Conservation (phyloP, 805 yeast species). For the Metschnikowia anglica region DNA sequence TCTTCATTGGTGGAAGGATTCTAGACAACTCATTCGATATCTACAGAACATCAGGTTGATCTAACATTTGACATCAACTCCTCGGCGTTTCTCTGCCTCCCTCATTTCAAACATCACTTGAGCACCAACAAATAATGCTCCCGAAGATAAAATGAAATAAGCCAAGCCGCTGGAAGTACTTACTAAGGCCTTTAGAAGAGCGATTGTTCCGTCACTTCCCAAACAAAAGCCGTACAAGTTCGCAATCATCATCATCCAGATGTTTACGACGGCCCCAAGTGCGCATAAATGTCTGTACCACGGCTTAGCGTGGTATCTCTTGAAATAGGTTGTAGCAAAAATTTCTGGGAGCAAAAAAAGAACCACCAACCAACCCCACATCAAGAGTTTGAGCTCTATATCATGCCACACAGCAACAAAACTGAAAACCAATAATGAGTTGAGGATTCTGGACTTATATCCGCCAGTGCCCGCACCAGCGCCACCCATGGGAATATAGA, state of each 20-base stretch:
- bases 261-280: slow-evolving; percentile 80
- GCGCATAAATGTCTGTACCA: slow-evolving; percentile 86
- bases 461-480: slow-evolving; percentile 58
- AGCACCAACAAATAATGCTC: slow-evolving; percentile 73
- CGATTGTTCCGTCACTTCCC: slow-evolving; percentile 79
- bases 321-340: slow-evolving; percentile 49
- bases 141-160: slow-evolving; percentile 61
- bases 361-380: slow-evolving; percentile 97
- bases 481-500: slow-evolving; percentile 85
- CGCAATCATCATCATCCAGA: slow-evolving; percentile 98
- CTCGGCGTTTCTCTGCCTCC: slow-evolving; percentile 79
- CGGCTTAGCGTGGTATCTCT: slow-evolving; percentile 44
- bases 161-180: slow-evolving; percentile 65
- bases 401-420: slow-evolving; percentile 99
- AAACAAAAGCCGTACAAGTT: slow-evolving; percentile 92
- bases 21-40: too few relatives aligned
- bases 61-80: slow-evolving; percentile 77
- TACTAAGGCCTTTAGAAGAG: slow-evolving; percentile 67
- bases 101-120: slow-evolving; percentile 95
- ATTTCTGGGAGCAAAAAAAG: slow-evolving; percentile 86
- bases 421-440: slow-evolving; percentile 82
- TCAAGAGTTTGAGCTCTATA: slow-evolving; percentile 75
- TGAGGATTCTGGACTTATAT: slow-evolving; percentile 57
- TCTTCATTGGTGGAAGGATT: too few relatives aligned
- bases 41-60: too few relatives aligned